Conservation (phyloP, 1,284 basidiomycete species). For the Heterobasidion occidentale region DNA sequence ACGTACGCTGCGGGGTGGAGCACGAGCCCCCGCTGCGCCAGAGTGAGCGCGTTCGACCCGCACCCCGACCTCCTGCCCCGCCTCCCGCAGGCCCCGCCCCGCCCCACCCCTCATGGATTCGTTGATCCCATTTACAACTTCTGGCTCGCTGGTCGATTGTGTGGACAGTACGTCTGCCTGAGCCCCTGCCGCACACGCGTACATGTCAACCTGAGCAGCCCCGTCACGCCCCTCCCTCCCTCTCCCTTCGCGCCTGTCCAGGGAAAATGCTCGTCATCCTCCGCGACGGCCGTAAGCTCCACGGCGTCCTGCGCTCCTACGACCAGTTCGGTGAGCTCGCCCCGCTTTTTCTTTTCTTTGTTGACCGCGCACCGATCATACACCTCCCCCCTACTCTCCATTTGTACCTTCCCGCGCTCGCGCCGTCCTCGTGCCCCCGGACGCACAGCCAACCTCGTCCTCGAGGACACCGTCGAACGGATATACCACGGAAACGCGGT, state of each 20-base stretch:
- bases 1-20: background rate
- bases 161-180: slow-evolving; percentile 92
- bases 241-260: slow-evolving; percentile 29
- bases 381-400: background rate
- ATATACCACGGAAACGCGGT: slow-evolving; percentile 78
- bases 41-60: background rate
- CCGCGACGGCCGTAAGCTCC: slow-evolving; percentile 92
- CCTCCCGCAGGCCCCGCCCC: slow-evolving; percentile 4
- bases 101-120: slow-evolving; percentile 64
- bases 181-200: slow-evolving; percentile 38
- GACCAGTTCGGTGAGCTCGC: slow-evolving; percentile 89
- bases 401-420: background rate
- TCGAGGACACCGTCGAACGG: slow-evolving; percentile 85
- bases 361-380: background rate
- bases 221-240: slow-evolving; percentile 15
- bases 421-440: background rate
- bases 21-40: background rate
- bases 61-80: background rate
- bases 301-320: slow-evolving; percentile 94
- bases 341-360: slow-evolving; percentile 1
- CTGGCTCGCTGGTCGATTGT: slow-evolving; percentile 92
- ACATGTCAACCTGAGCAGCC: slow-evolving; percentile 39
- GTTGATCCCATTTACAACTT: slow-evolving; percentile 93
- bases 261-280: slow-evolving; percentile 98
- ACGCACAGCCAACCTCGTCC: slow-evolving; percentile 84